These are phyloP conservation scores for Candida albicans DNA, from an alignment of 1,139 yeast genomes.

Conservation along the genomic window DNA sequence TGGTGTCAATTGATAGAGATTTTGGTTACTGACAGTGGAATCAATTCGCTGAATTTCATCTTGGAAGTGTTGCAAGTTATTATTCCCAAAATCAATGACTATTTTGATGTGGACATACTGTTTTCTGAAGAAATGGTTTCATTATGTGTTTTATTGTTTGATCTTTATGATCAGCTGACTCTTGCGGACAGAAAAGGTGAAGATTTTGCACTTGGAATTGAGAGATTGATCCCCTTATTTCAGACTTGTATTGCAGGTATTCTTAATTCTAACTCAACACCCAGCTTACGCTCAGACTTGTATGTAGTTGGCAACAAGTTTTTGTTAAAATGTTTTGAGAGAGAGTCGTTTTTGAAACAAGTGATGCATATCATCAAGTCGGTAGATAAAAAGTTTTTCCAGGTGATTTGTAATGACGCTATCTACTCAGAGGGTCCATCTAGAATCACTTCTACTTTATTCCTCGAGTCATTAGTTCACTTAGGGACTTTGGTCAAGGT, in stretches of 20 bases:
- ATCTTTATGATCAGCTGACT: slow-evolving; percentile 53
- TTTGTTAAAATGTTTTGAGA: slow-evolving; percentile 49
- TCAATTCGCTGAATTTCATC: slow-evolving; percentile 50
- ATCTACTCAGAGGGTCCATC: slow-evolving; percentile 76
- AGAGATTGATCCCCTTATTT: slow-evolving; percentile 66
- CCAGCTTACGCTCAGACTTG: slow-evolving; percentile 71
- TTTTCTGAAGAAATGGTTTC: slow-evolving; percentile 80
- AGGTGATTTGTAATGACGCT: slow-evolving; percentile 72
- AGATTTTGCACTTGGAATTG: slow-evolving; percentile 27
- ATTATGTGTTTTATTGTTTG: slow-evolving; percentile 68
- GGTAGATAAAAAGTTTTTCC: slow-evolving; percentile 62
- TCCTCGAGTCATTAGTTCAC: slow-evolving; percentile 69
- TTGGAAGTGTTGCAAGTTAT: slow-evolving; percentile 74
- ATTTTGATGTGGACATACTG: slow-evolving; percentile 61
- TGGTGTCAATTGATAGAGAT: slow-evolving; percentile 85
- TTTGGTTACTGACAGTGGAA: slow-evolving; percentile 57
- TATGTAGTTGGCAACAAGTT: slow-evolving; percentile 73
- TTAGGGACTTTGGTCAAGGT: slow-evolving; percentile 52
- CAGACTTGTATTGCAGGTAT: slow-evolving; percentile 75
- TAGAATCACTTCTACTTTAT: slow-evolving; percentile 71
- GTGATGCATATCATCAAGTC: slow-evolving; percentile 54
- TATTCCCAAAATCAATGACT: slow-evolving; percentile 74
- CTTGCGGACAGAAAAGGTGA: slow-evolving; percentile 28
- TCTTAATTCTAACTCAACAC: slow-evolving; percentile 64
- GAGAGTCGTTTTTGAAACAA: slow-evolving; percentile 43